Evolutionary conservation across 2,329 filamentous ascomycete species (phyloP).

Genomic region (Teratosphaeria epicoccoides): DNA sequence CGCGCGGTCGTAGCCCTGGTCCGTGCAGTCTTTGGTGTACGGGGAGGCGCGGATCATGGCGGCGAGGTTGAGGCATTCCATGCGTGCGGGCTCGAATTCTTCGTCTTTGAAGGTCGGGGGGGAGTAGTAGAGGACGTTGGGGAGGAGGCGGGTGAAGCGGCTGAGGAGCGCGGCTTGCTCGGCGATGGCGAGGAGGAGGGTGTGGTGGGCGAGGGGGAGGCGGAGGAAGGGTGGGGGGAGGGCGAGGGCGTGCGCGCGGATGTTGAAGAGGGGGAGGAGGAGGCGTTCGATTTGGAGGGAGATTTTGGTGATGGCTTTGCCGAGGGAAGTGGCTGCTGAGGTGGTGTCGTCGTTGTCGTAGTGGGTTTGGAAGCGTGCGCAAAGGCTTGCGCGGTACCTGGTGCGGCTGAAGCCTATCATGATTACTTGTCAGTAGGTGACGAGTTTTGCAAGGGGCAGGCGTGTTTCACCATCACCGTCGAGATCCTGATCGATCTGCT

Average conservation of each 20-base stretch:
- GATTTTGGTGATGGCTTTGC: not conserved
- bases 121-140: slow-evolving; percentile 21
- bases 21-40: slow-evolving; percentile 10
- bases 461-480: slow-evolving; percentile 28
- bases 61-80: slow-evolving; percentile 19
- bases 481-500: slow-evolving; percentile 29
- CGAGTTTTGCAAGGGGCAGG: no score
- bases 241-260: not conserved
- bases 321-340: not conserved
- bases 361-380: not conserved
- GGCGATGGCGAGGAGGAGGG: slow-evolving; percentile 9
- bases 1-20: slow-evolving; percentile 10
- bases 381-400: slow-evolving; percentile 9
- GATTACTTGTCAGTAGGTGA: slow-evolving; percentile 3
- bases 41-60: slow-evolving; percentile 16
- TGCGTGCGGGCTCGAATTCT: slow-evolving; percentile 19
- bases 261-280: slow-evolving; percentile 8
- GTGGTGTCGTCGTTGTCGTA: not conserved
- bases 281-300: slow-evolving; percentile 9
- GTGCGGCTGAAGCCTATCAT: slow-evolving; percentile 20
- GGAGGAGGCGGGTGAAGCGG: slow-evolving; percentile 13
- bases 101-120: slow-evolving; percentile 24
- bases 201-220: slow-evolving; percentile 56
- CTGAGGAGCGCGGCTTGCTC: slow-evolving; percentile 11
- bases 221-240: slow-evolving; percentile 49